Evolutionary conservation across 1,284 basidiomycete genomes (phyloP).

Genomic region (Ceratobasidium papillatum): DNA sequence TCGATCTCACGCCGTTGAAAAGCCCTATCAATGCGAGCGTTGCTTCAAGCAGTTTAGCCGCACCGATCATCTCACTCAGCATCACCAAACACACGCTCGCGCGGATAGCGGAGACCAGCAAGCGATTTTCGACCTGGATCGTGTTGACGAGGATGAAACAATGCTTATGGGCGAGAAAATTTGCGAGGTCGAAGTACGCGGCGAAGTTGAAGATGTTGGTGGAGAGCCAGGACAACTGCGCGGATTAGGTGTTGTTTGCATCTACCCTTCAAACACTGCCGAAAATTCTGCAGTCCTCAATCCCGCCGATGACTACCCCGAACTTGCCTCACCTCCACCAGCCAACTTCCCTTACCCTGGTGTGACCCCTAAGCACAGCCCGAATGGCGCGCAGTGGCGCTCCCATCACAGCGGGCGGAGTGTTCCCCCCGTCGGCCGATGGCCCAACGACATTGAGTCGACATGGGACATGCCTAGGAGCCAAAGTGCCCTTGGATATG

Average conservation of each 20-base stretch:
- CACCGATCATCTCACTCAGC: constrained; percentile 86
- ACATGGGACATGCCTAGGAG: constrained; percentile 30
- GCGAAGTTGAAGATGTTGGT: constrained; percentile 35
- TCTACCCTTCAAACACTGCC: constrained; percentile 30
- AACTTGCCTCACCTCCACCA: constrained; percentile 21
- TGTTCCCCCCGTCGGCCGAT: constrained; percentile 12
- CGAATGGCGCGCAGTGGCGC: constrained; percentile 22
- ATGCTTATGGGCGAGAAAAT: constrained; percentile 39
- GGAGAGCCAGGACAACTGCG: constrained; percentile 32
- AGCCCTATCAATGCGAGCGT: constrained; percentile 76
- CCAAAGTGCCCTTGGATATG: constrained; percentile 33
- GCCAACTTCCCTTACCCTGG: constrained; percentile 31
- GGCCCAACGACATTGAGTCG: constrained; percentile 9
- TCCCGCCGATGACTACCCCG: constrained; percentile 21
- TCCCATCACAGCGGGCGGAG: constrained; percentile 20
- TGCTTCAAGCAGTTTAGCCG: constrained; percentile 84
- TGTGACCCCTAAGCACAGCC: constrained; percentile 24
- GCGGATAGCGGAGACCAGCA: constrained; percentile 40
- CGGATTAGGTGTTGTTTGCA: constrained; percentile 26
- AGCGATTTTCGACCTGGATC: constrained; percentile 20
- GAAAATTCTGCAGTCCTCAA: background rate
- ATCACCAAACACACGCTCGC: constrained; percentile 77
- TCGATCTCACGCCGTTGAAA: constrained; percentile 88
- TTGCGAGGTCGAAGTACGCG: constrained; percentile 33
- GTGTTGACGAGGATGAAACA: constrained; percentile 23